Percentiles rank a stretch among this genome's conserved stretches.
Evolutionary conservation across 2,329 filamentous ascomycete species (phyloP).

Genomic region (Sporothrix dimorphospora): DNA sequence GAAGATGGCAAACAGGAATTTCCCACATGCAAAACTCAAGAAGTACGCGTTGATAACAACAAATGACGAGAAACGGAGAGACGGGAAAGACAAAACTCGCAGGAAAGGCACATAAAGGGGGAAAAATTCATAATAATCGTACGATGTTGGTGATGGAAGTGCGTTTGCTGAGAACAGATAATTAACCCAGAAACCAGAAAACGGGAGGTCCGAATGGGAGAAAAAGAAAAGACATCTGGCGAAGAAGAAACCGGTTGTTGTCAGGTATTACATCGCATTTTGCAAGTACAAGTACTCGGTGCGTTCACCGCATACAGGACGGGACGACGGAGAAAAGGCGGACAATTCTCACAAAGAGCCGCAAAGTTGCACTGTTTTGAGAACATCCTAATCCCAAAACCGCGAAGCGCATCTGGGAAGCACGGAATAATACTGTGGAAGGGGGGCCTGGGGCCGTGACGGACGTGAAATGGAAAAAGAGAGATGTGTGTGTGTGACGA

Average conservation of each 20-base stretch:
- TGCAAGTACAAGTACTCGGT: no score
- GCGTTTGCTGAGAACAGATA: not conserved
- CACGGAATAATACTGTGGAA: slow-evolving; percentile 1
- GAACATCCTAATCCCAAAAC: not conserved
- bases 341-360: not conserved
- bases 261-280: no score
- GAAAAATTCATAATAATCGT: no score
- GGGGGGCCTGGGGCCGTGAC: not conserved
- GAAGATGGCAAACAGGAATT: not conserved
- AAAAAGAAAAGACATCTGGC: not conserved
- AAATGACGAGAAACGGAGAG: no score
- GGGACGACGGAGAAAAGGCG: not conserved
- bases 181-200: not conserved
- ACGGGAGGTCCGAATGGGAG: not conserved
- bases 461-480: not conserved
- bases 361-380: not conserved
- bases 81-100: no score
- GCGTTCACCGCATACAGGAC: no score
- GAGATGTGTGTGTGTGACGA: no score
- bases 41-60: no score
- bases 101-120: no score
- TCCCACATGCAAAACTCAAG: no score
- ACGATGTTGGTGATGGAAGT: no score
- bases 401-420: not conserved
- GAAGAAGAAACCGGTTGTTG: not conserved